These are phyloP conservation scores for Botrytis porri DNA, from an alignment of 2,329 filamentous ascomycete genomes.

Conservation along the genomic window DNA sequence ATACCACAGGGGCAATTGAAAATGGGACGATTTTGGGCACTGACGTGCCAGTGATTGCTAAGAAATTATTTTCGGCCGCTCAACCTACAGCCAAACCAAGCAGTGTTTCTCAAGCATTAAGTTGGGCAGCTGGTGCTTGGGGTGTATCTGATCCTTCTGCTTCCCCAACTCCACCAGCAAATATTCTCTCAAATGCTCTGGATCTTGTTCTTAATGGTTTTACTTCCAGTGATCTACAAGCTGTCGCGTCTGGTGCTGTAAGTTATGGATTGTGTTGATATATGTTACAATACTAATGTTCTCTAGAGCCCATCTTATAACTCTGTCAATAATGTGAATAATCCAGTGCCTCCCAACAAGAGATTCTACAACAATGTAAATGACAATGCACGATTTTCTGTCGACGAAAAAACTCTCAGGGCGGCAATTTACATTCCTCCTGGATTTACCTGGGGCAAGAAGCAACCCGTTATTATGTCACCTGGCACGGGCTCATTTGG, in stretches of 20 bases:
- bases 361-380: conserved; percentile 30
- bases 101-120: conserved; percentile 26
- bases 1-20: conserved; percentile 19
- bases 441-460: conserved; percentile 46
- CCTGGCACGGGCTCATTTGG: conserved; percentile 52
- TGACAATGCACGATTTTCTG: conserved; percentile 48
- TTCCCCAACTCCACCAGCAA: conserved; percentile 21
- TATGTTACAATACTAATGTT: not conserved
- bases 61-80: conserved; percentile 27
- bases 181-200: conserved; percentile 23
- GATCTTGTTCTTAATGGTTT: conserved; percentile 25
- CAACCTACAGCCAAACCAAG: conserved; percentile 34
- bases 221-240: conserved; percentile 22
- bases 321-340: not conserved
- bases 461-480: conserved; percentile 50
- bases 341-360: not conserved
- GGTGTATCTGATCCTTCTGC: conserved; percentile 11
- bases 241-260: conserved; percentile 13
- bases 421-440: conserved; percentile 52
- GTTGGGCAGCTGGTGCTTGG: conserved; percentile 17
- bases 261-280: not conserved
- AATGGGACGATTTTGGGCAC: conserved; percentile 26
- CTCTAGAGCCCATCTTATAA: not conserved
- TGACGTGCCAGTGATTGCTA: conserved; percentile 22
- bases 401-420: conserved; percentile 47